A percentile compares a stretch with the other conserved stretches of the same genome.
These are phyloP conservation scores for Fusarium siculi DNA, from an alignment of 2,329 filamentous ascomycete genomes.

Conservation along the genomic window DNA sequence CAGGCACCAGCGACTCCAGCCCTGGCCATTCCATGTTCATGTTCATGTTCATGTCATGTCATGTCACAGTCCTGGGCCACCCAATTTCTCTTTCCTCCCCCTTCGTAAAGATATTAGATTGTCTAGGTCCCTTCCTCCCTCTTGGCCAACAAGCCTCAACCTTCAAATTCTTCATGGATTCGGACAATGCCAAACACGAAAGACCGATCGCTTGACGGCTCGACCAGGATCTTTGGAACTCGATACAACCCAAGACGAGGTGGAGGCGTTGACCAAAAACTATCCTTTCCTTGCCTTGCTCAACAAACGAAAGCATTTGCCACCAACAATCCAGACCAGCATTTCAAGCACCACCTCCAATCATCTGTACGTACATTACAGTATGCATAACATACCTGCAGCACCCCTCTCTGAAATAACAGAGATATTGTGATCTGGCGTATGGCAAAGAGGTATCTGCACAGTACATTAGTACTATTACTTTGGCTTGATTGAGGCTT, in stretches of 20 bases:
- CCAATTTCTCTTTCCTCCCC: constrained; percentile 39
- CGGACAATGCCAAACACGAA: neutral
- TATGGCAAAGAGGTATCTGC: constrained; percentile 16
- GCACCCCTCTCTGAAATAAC: constrained; percentile 33
- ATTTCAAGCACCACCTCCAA: constrained; percentile 32
- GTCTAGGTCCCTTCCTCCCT: constrained; percentile 19
- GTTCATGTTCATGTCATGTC: neutral
- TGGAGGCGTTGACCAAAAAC: constrained; percentile 32
- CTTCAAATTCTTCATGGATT: constrained; percentile 1
- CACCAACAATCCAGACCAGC: constrained; percentile 25
- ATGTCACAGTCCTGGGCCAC: constrained; percentile 3
- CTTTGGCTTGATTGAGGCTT: constrained; percentile 26
- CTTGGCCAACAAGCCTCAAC: constrained; percentile 8
- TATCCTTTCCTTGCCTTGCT: constrained; percentile 17
- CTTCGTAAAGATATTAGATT: constrained; percentile 27
- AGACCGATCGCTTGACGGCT: constrained; percentile 3
- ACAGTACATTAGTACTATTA: neutral
- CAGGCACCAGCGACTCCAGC: constrained; percentile 14
- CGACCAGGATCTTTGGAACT: constrained; percentile 27
- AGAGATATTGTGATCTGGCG: constrained; percentile 30
- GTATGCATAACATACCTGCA: constrained; percentile 54
- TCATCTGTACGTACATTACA: constrained; percentile 49
- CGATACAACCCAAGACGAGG: constrained; percentile 20
- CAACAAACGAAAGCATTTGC: constrained; percentile 28
- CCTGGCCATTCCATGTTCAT: neutral